A percentile compares a stretch with the other conserved stretches of the same genome.
phyloP scores from a whole-genome alignment of 2,329 filamentous ascomycete genomes.

The Claviceps africana region DNA sequence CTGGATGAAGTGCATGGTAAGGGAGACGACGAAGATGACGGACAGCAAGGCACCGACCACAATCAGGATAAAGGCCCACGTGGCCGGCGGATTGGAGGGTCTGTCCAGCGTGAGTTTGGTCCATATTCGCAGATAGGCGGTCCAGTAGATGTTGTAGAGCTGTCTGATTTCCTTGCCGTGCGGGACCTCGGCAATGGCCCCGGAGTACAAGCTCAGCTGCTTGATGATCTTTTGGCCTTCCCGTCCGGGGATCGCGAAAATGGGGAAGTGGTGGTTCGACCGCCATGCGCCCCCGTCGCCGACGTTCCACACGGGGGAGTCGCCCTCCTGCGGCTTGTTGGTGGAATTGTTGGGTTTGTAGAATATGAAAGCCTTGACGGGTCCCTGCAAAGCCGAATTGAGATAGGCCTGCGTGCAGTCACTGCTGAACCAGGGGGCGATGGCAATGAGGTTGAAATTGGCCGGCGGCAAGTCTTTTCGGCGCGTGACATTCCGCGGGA shows the following conservation, averaged over 20 bases:
- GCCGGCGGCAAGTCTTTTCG: constrained; percentile 51
- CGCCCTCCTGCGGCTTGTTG: constrained; percentile 48
- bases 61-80: constrained; percentile 68
- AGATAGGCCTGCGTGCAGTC: constrained; percentile 65
- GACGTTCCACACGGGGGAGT: constrained; percentile 55
- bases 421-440: constrained; percentile 73
- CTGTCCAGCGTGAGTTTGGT: constrained; percentile 36
- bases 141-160: constrained; percentile 39
- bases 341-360: constrained; percentile 44
- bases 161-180: constrained; percentile 41
- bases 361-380: constrained; percentile 49
- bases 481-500: constrained; percentile 64
- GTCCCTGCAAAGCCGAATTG: constrained; percentile 39
- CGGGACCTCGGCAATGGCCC: constrained; percentile 50
- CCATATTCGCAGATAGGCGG: constrained; percentile 48
- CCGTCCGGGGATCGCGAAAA: constrained; percentile 64
- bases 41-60: constrained; percentile 58
- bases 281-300: constrained; percentile 61
- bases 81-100: constrained; percentile 43
- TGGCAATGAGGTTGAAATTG: constrained; percentile 61
- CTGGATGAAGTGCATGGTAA: constrained; percentile 66
- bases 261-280: constrained; percentile 54
- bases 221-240: constrained; percentile 56
- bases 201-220: constrained; percentile 63
- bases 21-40: constrained; percentile 52